Evolutionary conservation across 805 yeast species (phyloP).

Genomic region (Candida patagonica): DNA sequence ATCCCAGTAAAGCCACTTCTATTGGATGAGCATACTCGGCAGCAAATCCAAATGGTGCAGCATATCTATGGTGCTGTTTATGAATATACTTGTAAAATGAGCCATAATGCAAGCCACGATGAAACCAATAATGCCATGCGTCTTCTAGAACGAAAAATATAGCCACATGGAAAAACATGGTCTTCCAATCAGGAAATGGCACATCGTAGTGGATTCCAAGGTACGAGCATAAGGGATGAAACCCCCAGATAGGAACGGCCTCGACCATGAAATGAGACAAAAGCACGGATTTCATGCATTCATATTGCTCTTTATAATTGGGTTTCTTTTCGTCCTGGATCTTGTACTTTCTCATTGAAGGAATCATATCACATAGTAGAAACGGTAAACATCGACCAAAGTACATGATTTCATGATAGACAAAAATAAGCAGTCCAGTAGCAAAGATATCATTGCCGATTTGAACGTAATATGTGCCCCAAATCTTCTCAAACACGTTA

Average conservation of each 20-base stretch:
- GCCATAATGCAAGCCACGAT: conserved; percentile 80
- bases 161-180: conserved; percentile 56
- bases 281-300: conserved; percentile 77
- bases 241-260: conserved; percentile 94
- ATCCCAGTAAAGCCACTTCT: conserved; percentile 83
- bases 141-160: conserved; percentile 83
- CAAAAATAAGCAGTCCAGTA: conserved; percentile 77
- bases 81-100: conserved; percentile 80
- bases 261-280: conserved; percentile 85
- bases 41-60: conserved; percentile 94
- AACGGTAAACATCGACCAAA: conserved; percentile 91
- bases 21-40: conserved; percentile 98
- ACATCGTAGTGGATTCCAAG: conserved; percentile 69
- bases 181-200: conserved; percentile 68
- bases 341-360: conserved; percentile 77
- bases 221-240: conserved; percentile 81
- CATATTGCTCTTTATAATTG: conserved; percentile 76
- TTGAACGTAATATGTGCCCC: conserved; percentile 89
- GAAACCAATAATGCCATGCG: conserved; percentile 95
- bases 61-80: conserved; percentile 95
- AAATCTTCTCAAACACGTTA: conserved; percentile 44
- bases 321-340: conserved; percentile 84
- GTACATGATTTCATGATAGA: conserved; percentile 78
- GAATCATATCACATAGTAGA: conserved; percentile 76
- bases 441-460: conserved; percentile 83